Base-by-base conservation (phyloP, 306 rosid species). In the Ceratonia siliqua region DNA sequence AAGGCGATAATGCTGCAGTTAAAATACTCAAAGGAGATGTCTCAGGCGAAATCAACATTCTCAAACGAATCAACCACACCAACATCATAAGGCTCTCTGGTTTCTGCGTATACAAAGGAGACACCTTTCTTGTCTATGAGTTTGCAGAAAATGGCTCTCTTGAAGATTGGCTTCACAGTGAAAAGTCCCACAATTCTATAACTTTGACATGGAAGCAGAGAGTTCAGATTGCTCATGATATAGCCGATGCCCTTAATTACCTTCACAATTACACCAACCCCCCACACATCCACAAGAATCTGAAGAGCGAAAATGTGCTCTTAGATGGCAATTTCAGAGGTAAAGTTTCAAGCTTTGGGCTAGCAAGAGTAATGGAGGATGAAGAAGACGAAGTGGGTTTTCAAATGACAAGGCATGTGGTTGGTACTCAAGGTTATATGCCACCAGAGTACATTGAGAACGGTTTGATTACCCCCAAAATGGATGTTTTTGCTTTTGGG, bases 341-440 rank as follows among this genome's bases (percentile, higher is more conserved):
- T 42, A 89, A 91, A 69, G 76, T 91, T 65, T 84, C 94, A 3
- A 82, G 89, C 66, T 89, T 91, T 25, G 92, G 91, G 13, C 66
- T 84, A 45, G 94, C 97, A 4, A 91, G 94, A 85, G 62, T 62
- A 0, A 43, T 82, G 52, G 90, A 70, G 18, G 63, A 73, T 65
- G 22, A 68, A 20, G 81, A 68, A 2, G 84, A 54, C 22, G 69
- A 66, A 30, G 84, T 56, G 22, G 86, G 79, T 30, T 71, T 89
- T 64, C 92, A 87, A 53, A 36, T 84, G 63, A 91, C 94, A 3
- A 85, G 94, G 69, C 97, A 91, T 66, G 97, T 89, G 4, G 79
- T 91, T 17, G 97, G 97, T 0, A 89, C 97, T n/a, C 88, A 79
- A 24, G 97, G 97, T 42, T 91, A 91, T 50, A 89, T 91, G 92